Conservation (phyloP, 148 eudicot genomes). For the Arbutus unedo region DNA sequence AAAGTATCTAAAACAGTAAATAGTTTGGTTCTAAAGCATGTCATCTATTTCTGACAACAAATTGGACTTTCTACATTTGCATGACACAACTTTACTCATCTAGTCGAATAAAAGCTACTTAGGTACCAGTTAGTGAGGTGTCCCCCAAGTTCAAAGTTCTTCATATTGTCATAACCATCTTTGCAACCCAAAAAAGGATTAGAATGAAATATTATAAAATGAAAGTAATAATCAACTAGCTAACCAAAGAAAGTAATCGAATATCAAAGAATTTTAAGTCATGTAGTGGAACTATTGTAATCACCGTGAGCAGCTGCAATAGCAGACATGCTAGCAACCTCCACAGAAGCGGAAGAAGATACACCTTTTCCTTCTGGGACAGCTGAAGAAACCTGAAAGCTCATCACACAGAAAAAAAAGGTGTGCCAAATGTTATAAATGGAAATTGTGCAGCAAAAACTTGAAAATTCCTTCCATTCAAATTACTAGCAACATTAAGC, state of each 20-base stretch:
- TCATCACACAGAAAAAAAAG: neutral
- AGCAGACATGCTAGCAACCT: constrained; percentile 99
- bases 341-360: constrained; percentile 96
- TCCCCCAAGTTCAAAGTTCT: neutral
- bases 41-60: too few species aligned
- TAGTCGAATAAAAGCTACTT: too few species aligned
- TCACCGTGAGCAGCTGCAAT: constrained; percentile 96
- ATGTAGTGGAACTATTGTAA: neutral
- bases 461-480: neutral
- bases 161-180: neutral
- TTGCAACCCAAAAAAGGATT: neutral
- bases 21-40: too few species aligned
- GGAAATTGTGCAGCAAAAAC: neutral
- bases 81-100: too few species aligned
- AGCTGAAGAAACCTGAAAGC: constrained; percentile 87
- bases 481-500: neutral
- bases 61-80: too few species aligned
- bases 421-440: neutral
- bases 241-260: neutral
- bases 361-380: constrained; percentile 99
- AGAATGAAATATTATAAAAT: neutral
- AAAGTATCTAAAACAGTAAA: too few species aligned
- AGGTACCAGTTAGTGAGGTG: neutral
- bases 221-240: neutral
- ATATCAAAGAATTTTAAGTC: neutral